Percentiles rank a stretch among this genome's conserved stretches.
These are phyloP conservation scores for Coniella vitis DNA, from an alignment of 2,329 filamentous ascomycete species.

Conservation along the genomic window DNA sequence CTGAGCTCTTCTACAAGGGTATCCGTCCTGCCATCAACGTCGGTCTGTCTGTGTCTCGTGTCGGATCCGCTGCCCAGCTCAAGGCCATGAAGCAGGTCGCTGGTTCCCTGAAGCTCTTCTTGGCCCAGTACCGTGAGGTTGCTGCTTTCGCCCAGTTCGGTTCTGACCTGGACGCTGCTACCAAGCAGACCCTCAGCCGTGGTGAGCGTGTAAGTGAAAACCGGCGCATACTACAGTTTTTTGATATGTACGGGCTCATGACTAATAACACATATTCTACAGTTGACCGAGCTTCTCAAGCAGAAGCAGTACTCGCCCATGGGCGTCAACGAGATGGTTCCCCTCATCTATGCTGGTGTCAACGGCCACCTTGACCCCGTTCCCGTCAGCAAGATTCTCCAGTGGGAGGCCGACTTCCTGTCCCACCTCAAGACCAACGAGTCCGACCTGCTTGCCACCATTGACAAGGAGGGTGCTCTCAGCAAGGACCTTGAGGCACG, in stretches of 20 bases:
- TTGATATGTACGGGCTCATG: conserved; percentile 15
- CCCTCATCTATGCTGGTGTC: conserved; percentile 98
- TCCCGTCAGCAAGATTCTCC: conserved; percentile 83
- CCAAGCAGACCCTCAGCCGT: conserved; percentile 96
- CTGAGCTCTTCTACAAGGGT: conserved; percentile 99
- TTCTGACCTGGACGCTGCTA: conserved; percentile 97
- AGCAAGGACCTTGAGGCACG: conserved; percentile 88
- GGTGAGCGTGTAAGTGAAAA: conserved; percentile 77
- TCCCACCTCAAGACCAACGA: conserved; percentile 88
- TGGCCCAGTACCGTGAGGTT: conserved; percentile 99
- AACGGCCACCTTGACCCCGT: conserved; percentile 89
- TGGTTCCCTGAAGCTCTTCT: conserved; percentile 99
- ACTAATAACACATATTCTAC: conserved; percentile 22
- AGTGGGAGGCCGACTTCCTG: conserved; percentile 94
- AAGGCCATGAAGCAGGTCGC: conserved; percentile 99
- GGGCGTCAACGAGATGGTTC: conserved; percentile 99
- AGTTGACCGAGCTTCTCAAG: conserved; percentile 95
- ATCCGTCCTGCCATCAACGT: conserved; percentile 99
- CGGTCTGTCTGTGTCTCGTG: conserved; percentile 99
- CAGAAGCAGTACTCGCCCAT: conserved; percentile 99
- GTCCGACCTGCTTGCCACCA: conserved; percentile 71
- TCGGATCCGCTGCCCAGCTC: conserved; percentile 98
- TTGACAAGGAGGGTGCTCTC: conserved; percentile 91
- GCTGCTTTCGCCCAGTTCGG: conserved; percentile 99
- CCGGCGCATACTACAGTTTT: background rate